phyloP scores from a whole-genome alignment of 441 rosid genomes.

The Populus hybrid region DNA sequence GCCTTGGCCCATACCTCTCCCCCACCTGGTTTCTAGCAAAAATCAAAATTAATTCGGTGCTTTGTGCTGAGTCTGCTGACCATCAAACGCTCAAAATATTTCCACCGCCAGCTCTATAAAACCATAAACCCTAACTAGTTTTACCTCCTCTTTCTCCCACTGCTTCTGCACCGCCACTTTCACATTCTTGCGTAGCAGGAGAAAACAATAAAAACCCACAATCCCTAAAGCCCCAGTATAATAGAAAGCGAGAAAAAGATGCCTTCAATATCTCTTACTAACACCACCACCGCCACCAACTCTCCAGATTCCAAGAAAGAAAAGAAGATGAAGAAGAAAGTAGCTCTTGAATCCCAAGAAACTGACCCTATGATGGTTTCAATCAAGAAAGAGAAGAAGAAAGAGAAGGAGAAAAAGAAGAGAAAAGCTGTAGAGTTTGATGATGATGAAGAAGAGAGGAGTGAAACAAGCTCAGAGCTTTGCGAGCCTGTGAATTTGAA shows the following conservation, averaged over 20 bases:
- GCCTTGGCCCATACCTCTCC: too few relatives aligned
- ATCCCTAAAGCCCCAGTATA: background rate
- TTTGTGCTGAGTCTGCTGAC: background rate
- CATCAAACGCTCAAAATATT: conserved; percentile 36
- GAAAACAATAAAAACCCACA: background rate
- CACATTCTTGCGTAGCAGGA: conserved; percentile 36
- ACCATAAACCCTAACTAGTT: conserved; percentile 24
- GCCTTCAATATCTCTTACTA: conserved; percentile 53
- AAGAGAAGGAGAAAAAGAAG: conserved; percentile 45
- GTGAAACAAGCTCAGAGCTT: conserved; percentile 76
- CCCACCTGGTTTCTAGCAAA: background rate
- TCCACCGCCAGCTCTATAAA: conserved; percentile 26
- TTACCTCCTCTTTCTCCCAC: conserved; percentile 27
- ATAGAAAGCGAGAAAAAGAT: conserved; percentile 15
- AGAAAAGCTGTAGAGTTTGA: conserved; percentile 49
- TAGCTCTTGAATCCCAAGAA: conserved; percentile 32
- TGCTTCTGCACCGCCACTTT: conserved; percentile 35
- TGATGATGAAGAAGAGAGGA: conserved; percentile 45
- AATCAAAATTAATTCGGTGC: background rate
- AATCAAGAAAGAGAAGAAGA: conserved; percentile 48
- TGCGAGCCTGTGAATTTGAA: conserved; percentile 47
- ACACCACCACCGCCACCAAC: conserved; percentile 20
- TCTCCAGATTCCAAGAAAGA: conserved; percentile 30
- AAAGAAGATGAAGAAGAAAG: conserved; percentile 70
- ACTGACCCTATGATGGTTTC: conserved; percentile 12